phyloP scores from a whole-genome alignment of 2,329 filamentous ascomycete genomes.

The Ophiostoma tasmaniense region DNA sequence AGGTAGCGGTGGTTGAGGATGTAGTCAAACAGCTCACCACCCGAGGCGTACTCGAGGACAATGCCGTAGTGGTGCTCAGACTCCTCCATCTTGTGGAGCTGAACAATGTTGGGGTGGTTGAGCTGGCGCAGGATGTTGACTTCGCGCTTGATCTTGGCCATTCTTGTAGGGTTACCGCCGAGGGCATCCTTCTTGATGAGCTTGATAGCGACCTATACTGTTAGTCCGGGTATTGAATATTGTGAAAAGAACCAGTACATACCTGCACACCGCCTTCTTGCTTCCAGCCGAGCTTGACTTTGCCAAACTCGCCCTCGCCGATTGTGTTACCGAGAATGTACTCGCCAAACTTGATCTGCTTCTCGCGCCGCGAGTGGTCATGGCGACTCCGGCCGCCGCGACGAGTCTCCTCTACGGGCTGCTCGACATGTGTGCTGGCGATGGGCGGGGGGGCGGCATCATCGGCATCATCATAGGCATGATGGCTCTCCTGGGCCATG shows the following conservation, averaged over 20 bases:
- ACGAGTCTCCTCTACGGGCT: constrained; percentile 35
- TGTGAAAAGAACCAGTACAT: constrained; percentile 18
- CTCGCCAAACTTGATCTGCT: constrained; percentile 85
- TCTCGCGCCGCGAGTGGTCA: constrained; percentile 53
- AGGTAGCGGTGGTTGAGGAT: constrained; percentile 95
- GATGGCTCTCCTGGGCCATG: constrained; percentile 44
- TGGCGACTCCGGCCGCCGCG: constrained; percentile 49
- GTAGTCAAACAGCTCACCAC: constrained; percentile 95
- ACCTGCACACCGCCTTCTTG: constrained; percentile 82
- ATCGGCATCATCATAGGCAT: constrained; percentile 32
- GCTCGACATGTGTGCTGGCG: constrained; percentile 27
- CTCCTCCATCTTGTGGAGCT: constrained; percentile 96
- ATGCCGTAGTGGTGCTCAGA: constrained; percentile 96
- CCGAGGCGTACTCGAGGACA: constrained; percentile 95
- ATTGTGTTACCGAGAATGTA: constrained; percentile 94
- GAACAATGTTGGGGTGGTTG: constrained; percentile 91
- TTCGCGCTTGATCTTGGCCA: constrained; percentile 96
- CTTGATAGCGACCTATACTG: constrained; percentile 82
- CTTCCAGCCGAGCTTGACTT: constrained; percentile 98
- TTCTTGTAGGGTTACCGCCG: constrained; percentile 75
- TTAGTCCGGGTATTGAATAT: too few species aligned
- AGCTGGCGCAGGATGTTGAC: constrained; percentile 84
- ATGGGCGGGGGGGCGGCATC: constrained; percentile 39
- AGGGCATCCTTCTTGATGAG: constrained; percentile 88
- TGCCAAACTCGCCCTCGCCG: constrained; percentile 96